Base-by-base conservation (phyloP, 75 land plant genomes). In the Cryptomeria japonica region DNA sequence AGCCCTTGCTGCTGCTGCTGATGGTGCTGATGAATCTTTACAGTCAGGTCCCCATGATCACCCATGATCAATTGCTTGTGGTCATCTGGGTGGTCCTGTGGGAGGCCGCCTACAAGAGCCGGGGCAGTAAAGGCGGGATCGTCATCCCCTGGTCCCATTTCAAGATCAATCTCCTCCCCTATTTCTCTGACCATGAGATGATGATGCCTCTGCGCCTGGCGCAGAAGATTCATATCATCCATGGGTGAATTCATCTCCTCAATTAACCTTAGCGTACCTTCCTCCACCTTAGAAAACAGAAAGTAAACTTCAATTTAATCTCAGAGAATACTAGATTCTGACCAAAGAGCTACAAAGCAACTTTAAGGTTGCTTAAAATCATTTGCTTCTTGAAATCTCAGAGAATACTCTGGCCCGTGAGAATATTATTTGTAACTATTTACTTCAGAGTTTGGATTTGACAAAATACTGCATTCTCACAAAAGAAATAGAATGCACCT, bases 141-240 rank as follows among this genome's bases (percentile, higher is more conserved):
- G 83, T 98, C 98, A 42, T 97, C 99, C 1, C 96, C 97, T 11
- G 93, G 95, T 2, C 99, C 99, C 84, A 97, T 97, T 86, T 97
- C 99, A 53, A 97, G 91, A 88, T 97, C 97, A 84, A 96, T 98
- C 73, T 97, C 99, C 87, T 97, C 99, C 32, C 93, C 94, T 78
- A 96, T 92, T 46, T 95, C 99, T 80, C 95, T 88, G 22, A 95
- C 94, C 49, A 95, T 93, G 87, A 96, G 51, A 83, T 92, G 95
- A 68, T 87, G 88, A 39, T 84, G 85, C 78, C 94, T 80, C 83
- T 92, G 93, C 28, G 94, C 94, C 79, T 96, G 97, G 89, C 91
- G 95, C 41, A 94, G 93, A 86, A 96, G 88, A 87, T 90, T 93
- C 86, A 96, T 94, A 46, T 96, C 97, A 86, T 96, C 97, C 92